Evolutionary conservation across 441 rosid genomes (phyloP).

Genomic region (Viola pubescens): DNA sequence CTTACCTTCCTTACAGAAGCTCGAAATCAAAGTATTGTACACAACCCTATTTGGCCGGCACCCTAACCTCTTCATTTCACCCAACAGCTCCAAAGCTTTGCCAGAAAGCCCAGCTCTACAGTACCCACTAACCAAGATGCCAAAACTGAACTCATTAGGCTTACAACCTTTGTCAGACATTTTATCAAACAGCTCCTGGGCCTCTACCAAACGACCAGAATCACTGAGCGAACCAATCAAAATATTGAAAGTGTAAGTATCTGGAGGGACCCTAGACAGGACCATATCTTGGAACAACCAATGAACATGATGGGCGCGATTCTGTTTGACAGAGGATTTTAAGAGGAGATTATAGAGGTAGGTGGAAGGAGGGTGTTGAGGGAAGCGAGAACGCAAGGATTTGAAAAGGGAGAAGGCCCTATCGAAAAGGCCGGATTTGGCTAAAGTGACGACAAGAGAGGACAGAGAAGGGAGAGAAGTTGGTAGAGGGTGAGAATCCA

Average conservation of each 20-base stretch:
- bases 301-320: slow-evolving; percentile 41
- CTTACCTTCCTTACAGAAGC: slow-evolving; percentile 71
- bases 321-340: slow-evolving; percentile 33
- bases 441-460: slow-evolving; percentile 39
- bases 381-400: slow-evolving; percentile 43
- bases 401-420: slow-evolving; percentile 54
- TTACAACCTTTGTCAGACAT: slow-evolving; percentile 67
- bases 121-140: slow-evolving; percentile 79
- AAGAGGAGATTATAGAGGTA: slow-evolving; percentile 53
- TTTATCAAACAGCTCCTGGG: slow-evolving; percentile 74
- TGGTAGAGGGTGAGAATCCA: slow-evolving; percentile 25
- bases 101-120: slow-evolving; percentile 51
- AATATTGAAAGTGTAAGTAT: slow-evolving; percentile 72
- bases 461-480: slow-evolving; percentile 28
- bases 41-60: slow-evolving; percentile 56
- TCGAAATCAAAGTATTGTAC: slow-evolving; percentile 71
- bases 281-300: slow-evolving; percentile 81
- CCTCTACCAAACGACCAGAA: slow-evolving; percentile 57
- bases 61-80: slow-evolving; percentile 45
- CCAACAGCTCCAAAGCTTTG: slow-evolving; percentile 58
- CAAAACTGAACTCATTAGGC: slow-evolving; percentile 80
- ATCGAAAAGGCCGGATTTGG: slow-evolving; percentile 40
- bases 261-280: slow-evolving; percentile 49
- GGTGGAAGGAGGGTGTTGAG: slow-evolving; percentile 37
- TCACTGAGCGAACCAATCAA: slow-evolving; percentile 60